These are phyloP conservation scores for Flaveria robusta DNA, from an alignment of 129 eudicot genomes.

Conservation along the genomic window DNA sequence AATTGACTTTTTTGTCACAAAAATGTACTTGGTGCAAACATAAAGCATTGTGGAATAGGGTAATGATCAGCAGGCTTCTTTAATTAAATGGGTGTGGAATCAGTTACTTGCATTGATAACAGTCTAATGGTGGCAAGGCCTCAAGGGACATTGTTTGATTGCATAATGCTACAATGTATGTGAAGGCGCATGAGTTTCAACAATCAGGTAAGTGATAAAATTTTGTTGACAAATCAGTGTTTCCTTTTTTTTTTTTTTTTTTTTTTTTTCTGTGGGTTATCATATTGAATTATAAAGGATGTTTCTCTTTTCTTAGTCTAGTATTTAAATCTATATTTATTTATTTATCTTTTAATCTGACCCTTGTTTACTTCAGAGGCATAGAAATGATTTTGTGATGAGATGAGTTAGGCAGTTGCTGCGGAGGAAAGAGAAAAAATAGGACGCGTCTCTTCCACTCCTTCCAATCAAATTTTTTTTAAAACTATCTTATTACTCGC, in stretches of 20 bases:
- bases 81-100: conserved; percentile 22
- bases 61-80: conserved; percentile 23
- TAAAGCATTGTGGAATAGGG: conserved; percentile 27
- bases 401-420: neutral
- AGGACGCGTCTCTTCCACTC: neutral
- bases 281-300: conserved; percentile 17
- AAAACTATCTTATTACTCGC: neutral
- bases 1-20: neutral
- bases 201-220: conserved; percentile 50
- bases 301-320: conserved; percentile 5
- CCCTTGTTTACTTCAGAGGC: conserved; percentile 10
- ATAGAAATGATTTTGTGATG: conserved; percentile 1
- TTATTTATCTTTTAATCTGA: neutral
- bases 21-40: conserved; percentile 18
- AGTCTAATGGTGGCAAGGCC: conserved; percentile 23
- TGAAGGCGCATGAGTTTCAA: conserved; percentile 36
- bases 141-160: conserved; percentile 26
- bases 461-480: neutral
- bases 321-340: neutral
- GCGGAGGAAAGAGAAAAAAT: neutral
- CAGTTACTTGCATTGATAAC: conserved; percentile 24
- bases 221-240: conserved; percentile 25
- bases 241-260: conserved; percentile 18
- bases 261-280: conserved; percentile 26
- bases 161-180: conserved; percentile 39